phyloP scores from a whole-genome alignment of 352 stramenopile genomes.

The Lagenidium giganteum region DNA sequence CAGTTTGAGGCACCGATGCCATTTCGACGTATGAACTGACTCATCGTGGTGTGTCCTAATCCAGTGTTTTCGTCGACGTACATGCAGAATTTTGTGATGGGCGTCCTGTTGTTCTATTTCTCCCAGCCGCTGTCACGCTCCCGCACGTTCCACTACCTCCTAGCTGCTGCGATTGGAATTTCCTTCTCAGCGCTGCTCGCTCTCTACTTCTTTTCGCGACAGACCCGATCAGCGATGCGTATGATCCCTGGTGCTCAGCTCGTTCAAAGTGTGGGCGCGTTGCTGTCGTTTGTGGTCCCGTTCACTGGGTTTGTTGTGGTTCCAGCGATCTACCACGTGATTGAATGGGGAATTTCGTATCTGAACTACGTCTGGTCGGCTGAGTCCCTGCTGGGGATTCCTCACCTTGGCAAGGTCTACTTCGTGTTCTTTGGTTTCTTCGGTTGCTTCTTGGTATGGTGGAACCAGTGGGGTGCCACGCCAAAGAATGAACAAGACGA shows the following conservation, averaged over 20 bases:
- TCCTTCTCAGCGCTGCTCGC: slow-evolving; percentile 74
- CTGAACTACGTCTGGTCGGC: slow-evolving; percentile 59
- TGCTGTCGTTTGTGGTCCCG: slow-evolving; percentile 67
- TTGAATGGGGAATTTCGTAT: slow-evolving; percentile 55
- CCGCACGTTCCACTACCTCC: slow-evolving; percentile 73
- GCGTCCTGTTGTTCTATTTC: slow-evolving; percentile 64
- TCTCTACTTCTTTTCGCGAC: slow-evolving; percentile 75
- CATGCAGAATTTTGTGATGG: slow-evolving; percentile 71
- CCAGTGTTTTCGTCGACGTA: slow-evolving; percentile 64
- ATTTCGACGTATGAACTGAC: no score
- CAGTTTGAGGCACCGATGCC: background rate
- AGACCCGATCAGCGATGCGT: slow-evolving; percentile 60
- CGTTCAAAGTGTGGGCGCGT: slow-evolving; percentile 56
- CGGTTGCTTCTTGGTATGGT: slow-evolving; percentile 74
- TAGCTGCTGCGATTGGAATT: slow-evolving; percentile 62
- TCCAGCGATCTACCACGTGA: slow-evolving; percentile 61
- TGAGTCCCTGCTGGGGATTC: slow-evolving; percentile 67
- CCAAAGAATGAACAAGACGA: slow-evolving; percentile 31
- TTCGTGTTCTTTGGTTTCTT: slow-evolving; percentile 75
- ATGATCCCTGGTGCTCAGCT: slow-evolving; percentile 69
- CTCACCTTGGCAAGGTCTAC: slow-evolving; percentile 84
- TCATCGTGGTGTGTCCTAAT: background rate
- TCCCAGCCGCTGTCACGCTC: slow-evolving; percentile 59
- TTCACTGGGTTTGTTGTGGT: slow-evolving; percentile 77
- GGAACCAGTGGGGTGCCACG: slow-evolving; percentile 78